Percentiles rank a stretch among this genome's conserved stretches.
Evolutionary conservation across 805 yeast species (phyloP).

Genomic region (Starmerella sp.): DNA sequence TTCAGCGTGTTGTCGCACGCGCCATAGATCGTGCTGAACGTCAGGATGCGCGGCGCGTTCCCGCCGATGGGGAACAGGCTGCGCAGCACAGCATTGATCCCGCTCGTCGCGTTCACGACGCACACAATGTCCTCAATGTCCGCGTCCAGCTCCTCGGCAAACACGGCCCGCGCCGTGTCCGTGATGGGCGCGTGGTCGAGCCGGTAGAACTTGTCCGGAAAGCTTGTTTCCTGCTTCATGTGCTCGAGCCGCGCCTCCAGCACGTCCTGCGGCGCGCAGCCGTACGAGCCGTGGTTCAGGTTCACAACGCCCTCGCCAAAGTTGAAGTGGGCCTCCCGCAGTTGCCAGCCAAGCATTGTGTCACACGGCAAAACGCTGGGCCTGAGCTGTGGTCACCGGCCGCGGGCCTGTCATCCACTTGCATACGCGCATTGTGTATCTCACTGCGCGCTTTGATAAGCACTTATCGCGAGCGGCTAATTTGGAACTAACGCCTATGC

Average conservation of each 20-base stretch:
- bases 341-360: slow-evolving; percentile 38
- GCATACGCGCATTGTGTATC: neutral
- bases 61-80: slow-evolving; percentile 43
- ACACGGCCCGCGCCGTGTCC: slow-evolving; percentile 26
- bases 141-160: slow-evolving; percentile 39
- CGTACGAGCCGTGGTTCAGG: slow-evolving; percentile 58
- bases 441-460: neutral
- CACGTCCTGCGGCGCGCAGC: slow-evolving; percentile 43
- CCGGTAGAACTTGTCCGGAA: slow-evolving; percentile 40
- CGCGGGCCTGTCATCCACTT: neutral
- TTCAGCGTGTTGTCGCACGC: slow-evolving; percentile 42
- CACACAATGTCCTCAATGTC: slow-evolving; percentile 41
- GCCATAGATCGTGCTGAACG: slow-evolving; percentile 41
- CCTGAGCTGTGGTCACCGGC: neutral
- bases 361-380: neutral
- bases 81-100: slow-evolving; percentile 46
- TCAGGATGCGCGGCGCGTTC: slow-evolving; percentile 31
- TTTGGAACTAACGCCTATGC: too few species aligned
- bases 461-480: neutral
- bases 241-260: slow-evolving; percentile 31
- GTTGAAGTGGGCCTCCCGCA: slow-evolving; percentile 40
- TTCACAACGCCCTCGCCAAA: slow-evolving; percentile 35
- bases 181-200: slow-evolving; percentile 22
- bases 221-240: slow-evolving; percentile 27
- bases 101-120: slow-evolving; percentile 50